Base-by-base conservation (phyloP, 1,139 yeast species). In the Magnusiomyces suaveolens region DNA sequence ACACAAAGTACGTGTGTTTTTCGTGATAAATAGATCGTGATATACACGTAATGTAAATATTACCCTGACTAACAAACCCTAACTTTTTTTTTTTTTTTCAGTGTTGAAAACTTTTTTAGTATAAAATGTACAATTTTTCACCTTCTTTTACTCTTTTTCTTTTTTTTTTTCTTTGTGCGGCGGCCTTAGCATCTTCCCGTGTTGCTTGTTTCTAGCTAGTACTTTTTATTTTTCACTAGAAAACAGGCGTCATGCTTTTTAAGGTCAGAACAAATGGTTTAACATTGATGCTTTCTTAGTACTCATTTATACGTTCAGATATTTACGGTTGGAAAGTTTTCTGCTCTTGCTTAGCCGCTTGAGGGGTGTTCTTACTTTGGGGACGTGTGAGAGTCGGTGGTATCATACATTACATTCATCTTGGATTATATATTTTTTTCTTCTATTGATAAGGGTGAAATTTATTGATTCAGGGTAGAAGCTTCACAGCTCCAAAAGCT, bases 171-270 rank as follows among this genome's bases (percentile, higher is more conserved):
- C 47, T 23, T 44, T 44, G 47, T 44, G 47, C 47, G 47, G 47
- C 47, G 29, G 29, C 47, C 47, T 44, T 25, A 44, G 33, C 47
- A 44, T 44, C 47, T 23, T 44, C 47, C 47, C 47, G 47, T 44
- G 47, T 44, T 44, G 47, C 47, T 24, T 44, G 47, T 44, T 33
- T 25, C 47, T 44, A 25, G 47, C 46, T 41, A 23, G 47, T 44
- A 20, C 23, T 43, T 18, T 29, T 21, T 26, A 21, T 21, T 47
- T 44, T 41, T 44, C 23, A 29, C 53, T 25, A 20, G 39, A 20
- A 10, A 10, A n/a, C 46, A 39, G 46, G 36, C 39, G 46, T 36
- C 39, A 20, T 48, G 44, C 23, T n/a, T 18, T 14, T 38, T 38
- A 38, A 44, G 47, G 47, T 44, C 32, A 44, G 47, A 44, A 44